Conservation (phyloP, 768 basidiomycete species). For the Tricholoma sp. region DNA sequence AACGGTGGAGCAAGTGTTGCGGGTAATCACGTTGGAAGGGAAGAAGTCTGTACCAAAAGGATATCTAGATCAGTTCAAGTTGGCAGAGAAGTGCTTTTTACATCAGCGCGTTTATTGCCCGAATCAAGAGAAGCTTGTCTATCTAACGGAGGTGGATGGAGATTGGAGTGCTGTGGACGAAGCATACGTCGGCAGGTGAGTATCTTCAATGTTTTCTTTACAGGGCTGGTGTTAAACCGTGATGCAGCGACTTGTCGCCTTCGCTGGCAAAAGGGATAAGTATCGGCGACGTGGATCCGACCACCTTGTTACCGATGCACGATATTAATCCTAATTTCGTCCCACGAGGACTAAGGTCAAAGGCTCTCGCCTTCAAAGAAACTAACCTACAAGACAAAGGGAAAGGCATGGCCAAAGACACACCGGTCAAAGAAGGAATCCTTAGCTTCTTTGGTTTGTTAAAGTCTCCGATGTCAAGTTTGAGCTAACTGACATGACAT, state of each 20-base stretch:
- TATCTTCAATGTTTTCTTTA: constrained; percentile 4
- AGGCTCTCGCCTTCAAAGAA: constrained; percentile 19
- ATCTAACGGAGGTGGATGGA: constrained; percentile 58
- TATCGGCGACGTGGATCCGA: constrained; percentile 64
- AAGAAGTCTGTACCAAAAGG: constrained; percentile 73
- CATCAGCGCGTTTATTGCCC: constrained; percentile 94
- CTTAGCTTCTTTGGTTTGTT: constrained; percentile 61
- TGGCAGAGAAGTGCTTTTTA: constrained; percentile 89
- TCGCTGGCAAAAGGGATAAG: constrained; percentile 63
- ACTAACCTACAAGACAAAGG: constrained; percentile 27
- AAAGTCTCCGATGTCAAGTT: not conserved
- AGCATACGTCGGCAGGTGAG: constrained; percentile 68
- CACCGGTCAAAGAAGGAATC: constrained; percentile 35
- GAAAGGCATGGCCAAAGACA: constrained; percentile 45
- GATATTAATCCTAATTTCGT: constrained; percentile 72
- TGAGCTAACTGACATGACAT: constrained; percentile 3
- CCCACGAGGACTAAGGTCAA: constrained; percentile 46
- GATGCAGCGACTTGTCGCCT: constrained; percentile 56
- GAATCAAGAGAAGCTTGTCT: constrained; percentile 52
- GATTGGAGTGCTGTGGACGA: constrained; percentile 59
- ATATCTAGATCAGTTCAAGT: constrained; percentile 69
- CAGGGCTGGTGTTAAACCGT: constrained; percentile 7
- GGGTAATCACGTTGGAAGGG: constrained; percentile 72
- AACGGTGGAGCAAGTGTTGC: constrained; percentile 79
- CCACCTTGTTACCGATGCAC: constrained; percentile 59